These are phyloP conservation scores for Hondaea fermentalgiana DNA, from an alignment of 108 stramenopile genomes.

Conservation along the genomic window DNA sequence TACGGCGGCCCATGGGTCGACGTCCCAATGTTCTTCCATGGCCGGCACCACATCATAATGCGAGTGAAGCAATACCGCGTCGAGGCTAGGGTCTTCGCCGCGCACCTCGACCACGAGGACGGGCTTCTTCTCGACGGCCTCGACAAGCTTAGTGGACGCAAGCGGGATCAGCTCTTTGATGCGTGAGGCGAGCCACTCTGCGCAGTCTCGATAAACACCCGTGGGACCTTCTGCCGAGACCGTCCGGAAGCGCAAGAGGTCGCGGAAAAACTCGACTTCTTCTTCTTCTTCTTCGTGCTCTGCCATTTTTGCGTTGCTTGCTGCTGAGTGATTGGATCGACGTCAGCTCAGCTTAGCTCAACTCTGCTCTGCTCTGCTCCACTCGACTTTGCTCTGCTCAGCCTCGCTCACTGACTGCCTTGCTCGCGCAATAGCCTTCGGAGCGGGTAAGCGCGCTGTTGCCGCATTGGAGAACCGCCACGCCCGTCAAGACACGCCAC, in stretches of 20 bases:
- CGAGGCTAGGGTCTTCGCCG: constrained; percentile 63
- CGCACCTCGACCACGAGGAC: constrained; percentile 76
- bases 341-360: too few species aligned
- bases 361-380: too few species aligned
- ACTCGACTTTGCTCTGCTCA: too few species aligned
- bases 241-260: constrained; percentile 61
- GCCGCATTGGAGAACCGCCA: too few species aligned
- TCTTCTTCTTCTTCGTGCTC: too few species aligned
- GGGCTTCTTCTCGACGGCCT: constrained; percentile 52
- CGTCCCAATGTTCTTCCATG: constrained; percentile 43
- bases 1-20: constrained; percentile 64
- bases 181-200: constrained; percentile 51
- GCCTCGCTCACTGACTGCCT: too few species aligned
- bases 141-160: not conserved
- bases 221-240: constrained; percentile 63
- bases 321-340: too few species aligned
- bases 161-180: constrained; percentile 30
- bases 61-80: constrained; percentile 70
- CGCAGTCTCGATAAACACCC: constrained; percentile 68
- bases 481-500: too few species aligned
- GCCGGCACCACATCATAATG: constrained; percentile 96
- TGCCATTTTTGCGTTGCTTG: too few species aligned
- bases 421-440: too few species aligned
- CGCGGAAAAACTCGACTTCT: constrained; percentile 46
- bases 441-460: too few species aligned